These are phyloP conservation scores for Trametopsis cervina DNA, from an alignment of 768 basidiomycete genomes.

Conservation along the genomic window DNA sequence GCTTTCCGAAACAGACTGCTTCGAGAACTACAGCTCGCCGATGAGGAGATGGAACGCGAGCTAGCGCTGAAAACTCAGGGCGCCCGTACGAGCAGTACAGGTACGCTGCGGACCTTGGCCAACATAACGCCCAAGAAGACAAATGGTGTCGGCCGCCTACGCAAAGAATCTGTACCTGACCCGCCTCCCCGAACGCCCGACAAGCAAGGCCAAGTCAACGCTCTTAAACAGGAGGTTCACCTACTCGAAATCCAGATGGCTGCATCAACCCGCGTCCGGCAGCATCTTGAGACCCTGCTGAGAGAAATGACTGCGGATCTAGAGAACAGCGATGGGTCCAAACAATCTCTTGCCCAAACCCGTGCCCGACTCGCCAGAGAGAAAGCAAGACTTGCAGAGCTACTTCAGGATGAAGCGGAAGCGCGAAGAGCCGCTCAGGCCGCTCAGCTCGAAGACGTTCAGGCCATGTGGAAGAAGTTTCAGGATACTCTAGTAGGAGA, in stretches of 20 bases:
- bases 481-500: constrained; percentile 51
- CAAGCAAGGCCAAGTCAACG: constrained; percentile 38
- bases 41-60: constrained; percentile 50
- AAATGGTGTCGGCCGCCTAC: constrained; percentile 30
- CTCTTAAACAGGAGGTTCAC: constrained; percentile 58
- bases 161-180: constrained; percentile 30
- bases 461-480: constrained; percentile 63
- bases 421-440: constrained; percentile 55
- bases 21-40: constrained; percentile 53
- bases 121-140: constrained; percentile 44
- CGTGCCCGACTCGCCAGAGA: constrained; percentile 50
- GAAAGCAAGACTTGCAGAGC: constrained; percentile 45
- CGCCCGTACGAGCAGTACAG: constrained; percentile 17
- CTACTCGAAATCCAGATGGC: constrained; percentile 62
- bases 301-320: constrained; percentile 54
- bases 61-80: constrained; percentile 32
- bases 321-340: constrained; percentile 59
- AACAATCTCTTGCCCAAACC: constrained; percentile 52
- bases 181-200: constrained; percentile 33
- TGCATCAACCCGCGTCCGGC: constrained; percentile 59
- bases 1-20: constrained; percentile 56
- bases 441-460: constrained; percentile 56
- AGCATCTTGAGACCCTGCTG: constrained; percentile 54
- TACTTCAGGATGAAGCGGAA: constrained; percentile 57
- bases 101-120: constrained; percentile 30